phyloP scores from a whole-genome alignment of 371 early-diverging fungal species.

The Apophysomyces ossiformis region DNA sequence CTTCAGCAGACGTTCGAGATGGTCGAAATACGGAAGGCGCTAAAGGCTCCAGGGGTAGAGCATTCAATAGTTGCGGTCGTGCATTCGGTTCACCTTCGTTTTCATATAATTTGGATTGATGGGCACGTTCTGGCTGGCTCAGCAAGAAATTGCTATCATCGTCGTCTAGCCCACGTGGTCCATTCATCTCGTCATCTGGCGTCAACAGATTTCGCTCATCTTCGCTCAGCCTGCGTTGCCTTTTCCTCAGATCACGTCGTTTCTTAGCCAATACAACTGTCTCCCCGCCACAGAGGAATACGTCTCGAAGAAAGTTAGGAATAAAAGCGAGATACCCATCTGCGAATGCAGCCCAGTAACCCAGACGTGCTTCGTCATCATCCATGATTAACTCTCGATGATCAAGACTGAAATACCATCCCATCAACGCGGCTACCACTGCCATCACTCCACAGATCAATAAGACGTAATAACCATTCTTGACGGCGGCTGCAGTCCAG shows the following conservation, averaged over 20 bases:
- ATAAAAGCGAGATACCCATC: conserved; percentile 25
- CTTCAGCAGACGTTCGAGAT: not conserved
- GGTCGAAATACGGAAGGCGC: not conserved
- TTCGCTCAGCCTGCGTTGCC: conserved; percentile 15
- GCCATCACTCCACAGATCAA: conserved; percentile 21
- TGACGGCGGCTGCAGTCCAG: conserved; percentile 28
- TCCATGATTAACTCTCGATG: conserved; percentile 15
- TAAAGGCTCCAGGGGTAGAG: conserved; percentile 2
- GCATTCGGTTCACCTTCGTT: conserved; percentile 1
- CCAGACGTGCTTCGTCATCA: conserved; percentile 10
- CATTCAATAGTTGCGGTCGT: not conserved
- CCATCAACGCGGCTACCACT: conserved; percentile 19
- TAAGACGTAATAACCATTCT: conserved; percentile 24
- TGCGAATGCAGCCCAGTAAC: conserved; percentile 15
- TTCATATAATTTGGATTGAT: conserved; percentile 10
- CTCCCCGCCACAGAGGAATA: conserved; percentile 20
- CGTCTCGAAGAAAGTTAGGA: conserved; percentile 19
- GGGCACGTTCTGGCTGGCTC: conserved; percentile 14
- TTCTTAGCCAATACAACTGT: conserved; percentile 24
- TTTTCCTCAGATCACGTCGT: conserved; percentile 15
- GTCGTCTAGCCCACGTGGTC: not conserved
- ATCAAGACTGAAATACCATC: conserved; percentile 15
- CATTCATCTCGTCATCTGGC: conserved; percentile 6
- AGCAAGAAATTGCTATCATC: not conserved
- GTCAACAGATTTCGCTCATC: conserved; percentile 16